phyloP scores from a whole-genome alignment of 192 early-diverging fungal species.

The Coemansia sp. region DNA sequence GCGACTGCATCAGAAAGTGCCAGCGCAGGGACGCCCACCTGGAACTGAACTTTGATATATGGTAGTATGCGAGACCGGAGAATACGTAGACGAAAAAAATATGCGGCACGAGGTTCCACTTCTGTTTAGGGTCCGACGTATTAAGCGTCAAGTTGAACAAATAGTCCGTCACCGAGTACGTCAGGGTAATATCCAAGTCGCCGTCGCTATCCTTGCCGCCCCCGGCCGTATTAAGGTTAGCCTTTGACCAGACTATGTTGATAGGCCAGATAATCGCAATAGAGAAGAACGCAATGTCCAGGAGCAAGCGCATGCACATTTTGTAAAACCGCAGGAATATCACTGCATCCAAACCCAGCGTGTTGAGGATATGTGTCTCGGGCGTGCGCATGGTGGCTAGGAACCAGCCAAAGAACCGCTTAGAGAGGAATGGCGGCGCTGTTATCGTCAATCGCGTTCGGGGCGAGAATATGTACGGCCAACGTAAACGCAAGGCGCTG shows the following conservation, averaged over 20 bases:
- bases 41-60: slow-evolving; percentile 51
- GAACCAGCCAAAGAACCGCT: slow-evolving; percentile 54
- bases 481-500: slow-evolving; percentile 41
- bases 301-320: slow-evolving; percentile 50
- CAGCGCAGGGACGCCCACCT: slow-evolving; percentile 56
- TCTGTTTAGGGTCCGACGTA: slow-evolving; percentile 34
- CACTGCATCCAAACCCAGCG: slow-evolving; percentile 55
- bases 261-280: slow-evolving; percentile 51
- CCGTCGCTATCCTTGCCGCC: not conserved
- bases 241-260: slow-evolving; percentile 51
- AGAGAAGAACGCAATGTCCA: slow-evolving; percentile 45
- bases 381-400: slow-evolving; percentile 50
- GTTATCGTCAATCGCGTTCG: slow-evolving; percentile 52
- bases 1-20: slow-evolving; percentile 57
- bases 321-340: slow-evolving; percentile 58
- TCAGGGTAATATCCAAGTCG: slow-evolving; percentile 16
- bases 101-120: slow-evolving; percentile 50
- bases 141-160: slow-evolving; percentile 53
- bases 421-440: slow-evolving; percentile 42
- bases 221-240: slow-evolving; percentile 28
- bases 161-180: slow-evolving; percentile 51
- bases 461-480: slow-evolving; percentile 55
- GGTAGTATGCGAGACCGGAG: slow-evolving; percentile 55
- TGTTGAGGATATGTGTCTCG: slow-evolving; percentile 55
- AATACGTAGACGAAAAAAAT: slow-evolving; percentile 55